Evolutionary conservation across 352 stramenopile species (phyloP).

Genomic region (Phytophthora megakarya): DNA sequence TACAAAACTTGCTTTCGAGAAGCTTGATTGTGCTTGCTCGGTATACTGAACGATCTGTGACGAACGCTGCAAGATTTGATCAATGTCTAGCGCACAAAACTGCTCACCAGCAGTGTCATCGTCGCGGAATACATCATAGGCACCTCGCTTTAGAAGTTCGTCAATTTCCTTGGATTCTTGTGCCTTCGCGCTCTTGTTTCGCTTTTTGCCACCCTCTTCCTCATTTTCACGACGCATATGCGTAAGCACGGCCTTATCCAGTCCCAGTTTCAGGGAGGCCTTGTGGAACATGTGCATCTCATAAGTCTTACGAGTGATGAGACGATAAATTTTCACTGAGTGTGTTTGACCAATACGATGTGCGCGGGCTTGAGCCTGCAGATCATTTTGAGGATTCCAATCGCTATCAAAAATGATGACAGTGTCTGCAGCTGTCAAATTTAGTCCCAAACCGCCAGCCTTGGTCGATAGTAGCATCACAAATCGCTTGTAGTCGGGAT

Average conservation of each 20-base stretch:
- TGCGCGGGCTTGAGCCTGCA: slow-evolving; percentile 92
- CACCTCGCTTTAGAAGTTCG: slow-evolving; percentile 90
- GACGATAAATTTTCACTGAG: slow-evolving; percentile 89
- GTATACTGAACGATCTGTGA: slow-evolving; percentile 88
- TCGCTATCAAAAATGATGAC: slow-evolving; percentile 99
- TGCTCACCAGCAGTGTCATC: slow-evolving; percentile 92
- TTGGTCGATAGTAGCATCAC: slow-evolving; percentile 98
- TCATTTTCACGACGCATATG: slow-evolving; percentile 91
- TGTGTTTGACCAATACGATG: slow-evolving; percentile 93
- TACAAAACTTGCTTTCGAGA: slow-evolving; percentile 94
- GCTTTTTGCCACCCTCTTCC: slow-evolving; percentile 73
- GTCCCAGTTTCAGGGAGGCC: slow-evolving; percentile 90
- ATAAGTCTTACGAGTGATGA: slow-evolving; percentile 93
- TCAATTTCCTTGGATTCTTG: slow-evolving; percentile 92
- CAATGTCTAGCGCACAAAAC: slow-evolving; percentile 98
- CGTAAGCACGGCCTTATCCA: slow-evolving; percentile 93
- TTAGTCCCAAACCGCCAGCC: slow-evolving; percentile 94
- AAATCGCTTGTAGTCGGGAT: slow-evolving; percentile 93
- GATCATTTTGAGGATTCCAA: slow-evolving; percentile 98
- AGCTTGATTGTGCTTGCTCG: slow-evolving; percentile 83
- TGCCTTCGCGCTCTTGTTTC: slow-evolving; percentile 78
- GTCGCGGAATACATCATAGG: slow-evolving; percentile 93
- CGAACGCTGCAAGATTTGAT: slow-evolving; percentile 95
- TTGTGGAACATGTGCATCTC: slow-evolving; percentile 96
- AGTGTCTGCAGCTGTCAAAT: slow-evolving; percentile 93